Conservation (phyloP, 495 filamentous ascomycete genomes). For the Aspergillus haitiensis region DNA sequence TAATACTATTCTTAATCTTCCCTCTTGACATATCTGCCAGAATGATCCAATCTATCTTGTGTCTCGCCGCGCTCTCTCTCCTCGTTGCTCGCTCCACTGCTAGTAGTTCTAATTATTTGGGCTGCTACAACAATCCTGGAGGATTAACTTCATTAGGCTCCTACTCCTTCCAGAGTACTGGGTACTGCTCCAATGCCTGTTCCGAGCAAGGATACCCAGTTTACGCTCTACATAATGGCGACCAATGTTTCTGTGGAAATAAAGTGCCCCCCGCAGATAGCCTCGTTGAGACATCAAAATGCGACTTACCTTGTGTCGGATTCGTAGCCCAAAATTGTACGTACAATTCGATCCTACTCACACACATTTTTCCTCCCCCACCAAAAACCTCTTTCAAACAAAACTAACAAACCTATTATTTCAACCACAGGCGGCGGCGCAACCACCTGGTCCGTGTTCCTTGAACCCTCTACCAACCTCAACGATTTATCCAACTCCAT, state of each 20-base stretch:
- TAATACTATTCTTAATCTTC: too few relatives aligned
- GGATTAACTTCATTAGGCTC: conserved; percentile 25
- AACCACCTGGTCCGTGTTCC: conserved; percentile 32
- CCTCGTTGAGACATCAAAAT: conserved; percentile 36
- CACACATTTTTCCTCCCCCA: conserved; percentile 6
- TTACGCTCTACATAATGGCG: conserved; percentile 33
- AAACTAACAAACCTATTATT: not conserved
- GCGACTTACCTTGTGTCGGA: conserved; percentile 36
- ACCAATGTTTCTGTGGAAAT: conserved; percentile 41
- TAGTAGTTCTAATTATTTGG: conserved; percentile 14
- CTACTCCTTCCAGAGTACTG: conserved; percentile 33
- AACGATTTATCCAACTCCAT: conserved; percentile 24
- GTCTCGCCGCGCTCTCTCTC: not conserved
- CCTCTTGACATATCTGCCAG: not conserved
- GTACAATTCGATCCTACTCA: not conserved
- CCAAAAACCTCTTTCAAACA: not conserved
- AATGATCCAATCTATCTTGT: not conserved
- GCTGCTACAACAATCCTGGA: conserved; percentile 39
- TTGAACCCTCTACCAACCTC: conserved; percentile 5
- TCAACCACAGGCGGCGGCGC: conserved; percentile 41
- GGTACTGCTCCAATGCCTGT: conserved; percentile 37
- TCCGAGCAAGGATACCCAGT: conserved; percentile 27
- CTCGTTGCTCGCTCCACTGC: not conserved
- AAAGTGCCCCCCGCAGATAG: conserved; percentile 28
- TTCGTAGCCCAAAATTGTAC: conserved; percentile 36